Evolutionary conservation across 352 stramenopile genomes (phyloP).

Genomic region (Blastocystis sp.): DNA sequence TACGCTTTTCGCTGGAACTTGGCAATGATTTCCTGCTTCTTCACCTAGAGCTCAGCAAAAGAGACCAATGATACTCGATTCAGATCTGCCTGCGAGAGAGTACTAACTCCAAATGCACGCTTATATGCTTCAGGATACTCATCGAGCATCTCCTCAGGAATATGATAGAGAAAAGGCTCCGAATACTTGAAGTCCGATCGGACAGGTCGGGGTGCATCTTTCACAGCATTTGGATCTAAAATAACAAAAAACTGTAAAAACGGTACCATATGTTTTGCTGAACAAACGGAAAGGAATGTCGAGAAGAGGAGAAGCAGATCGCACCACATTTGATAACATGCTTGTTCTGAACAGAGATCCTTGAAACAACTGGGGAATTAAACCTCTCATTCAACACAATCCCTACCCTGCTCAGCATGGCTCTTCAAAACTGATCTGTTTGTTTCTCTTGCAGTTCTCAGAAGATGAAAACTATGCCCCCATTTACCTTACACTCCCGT

Average conservation of each 20-base stretch:
- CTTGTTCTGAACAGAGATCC: background rate
- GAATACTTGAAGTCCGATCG: constrained; percentile 53
- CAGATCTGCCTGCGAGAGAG: constrained; percentile 37
- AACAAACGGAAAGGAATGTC: constrained; percentile 1
- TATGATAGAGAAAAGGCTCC: constrained; percentile 34
- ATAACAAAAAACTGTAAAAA: background rate
- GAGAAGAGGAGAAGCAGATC: background rate
- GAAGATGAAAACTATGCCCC: background rate
- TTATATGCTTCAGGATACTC: constrained; percentile 47
- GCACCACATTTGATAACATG: background rate
- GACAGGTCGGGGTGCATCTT: constrained; percentile 35
- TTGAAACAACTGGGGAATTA: constrained; percentile 45
- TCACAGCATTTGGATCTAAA: constrained; percentile 54
- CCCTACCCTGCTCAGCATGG: constrained; percentile 36
- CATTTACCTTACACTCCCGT: background rate
- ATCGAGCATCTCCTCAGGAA: constrained; percentile 48
- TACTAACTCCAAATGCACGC: constrained; percentile 53
- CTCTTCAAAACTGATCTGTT: background rate
- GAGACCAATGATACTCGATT: background rate
- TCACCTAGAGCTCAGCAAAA: background rate
- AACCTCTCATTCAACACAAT: background rate
- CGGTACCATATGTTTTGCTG: constrained; percentile 52
- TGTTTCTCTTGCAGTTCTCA: background rate
- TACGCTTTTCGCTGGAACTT: constrained; percentile 60
- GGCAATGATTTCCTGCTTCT: constrained; percentile 54